Conservation (phyloP, 805 yeast genomes). For the Barnettozyma siamensis region DNA sequence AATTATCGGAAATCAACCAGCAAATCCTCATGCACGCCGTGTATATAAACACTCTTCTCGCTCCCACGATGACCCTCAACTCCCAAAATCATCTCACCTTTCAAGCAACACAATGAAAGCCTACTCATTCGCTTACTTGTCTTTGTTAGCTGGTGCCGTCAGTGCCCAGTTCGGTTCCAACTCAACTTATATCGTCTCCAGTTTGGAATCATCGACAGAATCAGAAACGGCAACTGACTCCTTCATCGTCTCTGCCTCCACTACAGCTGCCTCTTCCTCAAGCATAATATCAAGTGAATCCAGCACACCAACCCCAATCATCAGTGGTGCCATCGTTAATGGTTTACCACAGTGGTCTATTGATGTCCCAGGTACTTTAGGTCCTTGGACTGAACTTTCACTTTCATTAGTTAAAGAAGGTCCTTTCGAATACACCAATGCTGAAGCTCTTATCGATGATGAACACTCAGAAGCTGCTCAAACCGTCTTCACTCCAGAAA, state of each 20-base stretch:
- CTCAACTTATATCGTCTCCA: background rate
- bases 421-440: slow-evolving; percentile 2
- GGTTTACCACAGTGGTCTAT: slow-evolving; percentile 3
- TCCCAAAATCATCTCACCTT: background rate
- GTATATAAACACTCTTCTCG: too few species aligned
- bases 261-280: background rate
- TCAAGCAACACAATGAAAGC: background rate
- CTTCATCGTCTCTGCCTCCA: background rate
- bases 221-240: background rate
- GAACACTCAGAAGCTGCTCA: background rate
- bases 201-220: background rate
- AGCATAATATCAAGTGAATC: background rate
- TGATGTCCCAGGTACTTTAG: slow-evolving; percentile 1
- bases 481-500: background rate
- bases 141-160: background rate
- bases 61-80: too few species aligned
- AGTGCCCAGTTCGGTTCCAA: background rate
- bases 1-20: too few species aligned
- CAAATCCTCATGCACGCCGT: too few species aligned
- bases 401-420: slow-evolving; percentile 1
- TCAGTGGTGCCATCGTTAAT: background rate
- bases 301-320: slow-evolving; percentile 1
- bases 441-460: slow-evolving; percentile 9
- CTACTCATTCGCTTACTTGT: background rate
- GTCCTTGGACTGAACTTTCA: slow-evolving; percentile 5